Base-by-base conservation (phyloP, 352 stramenopile genomes). In the Aphanomyces invadans region DNA sequence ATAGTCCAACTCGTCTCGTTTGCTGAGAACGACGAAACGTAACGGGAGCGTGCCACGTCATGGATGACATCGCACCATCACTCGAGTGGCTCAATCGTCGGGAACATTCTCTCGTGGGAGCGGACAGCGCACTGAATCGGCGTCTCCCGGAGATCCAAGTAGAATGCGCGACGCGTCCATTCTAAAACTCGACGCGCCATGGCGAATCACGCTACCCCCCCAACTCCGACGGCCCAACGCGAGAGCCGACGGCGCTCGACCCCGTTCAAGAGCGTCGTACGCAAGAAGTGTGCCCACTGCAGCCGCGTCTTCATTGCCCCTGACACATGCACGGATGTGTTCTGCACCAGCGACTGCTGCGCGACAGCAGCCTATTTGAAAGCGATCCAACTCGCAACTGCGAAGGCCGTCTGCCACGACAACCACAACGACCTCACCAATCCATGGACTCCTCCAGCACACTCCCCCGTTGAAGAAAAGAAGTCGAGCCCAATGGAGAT, bases 311-410 rank as follows among this genome's bases (percentile, higher is more conserved):
- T 57, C 23, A 32, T 57, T 29, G 23, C 29, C 5, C 2, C 29
- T 21, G 17, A 4, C 25, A 21, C 17, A 4, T 57, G 21, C 17
- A 32, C 11, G 9, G 49, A 57, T 9, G 25, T 15, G 25, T 57
- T 33, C 29, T 57, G 49, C 49, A 39, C 49, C 10, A 57, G 49
- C 49, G 49, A 57, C 36, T 57, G 49, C 23, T 10, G 49, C 19
- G 49, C 49, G 5, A 57, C 49, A 15, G 19, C 49, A 21, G 1
- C 29, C 19, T 57, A 57, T 26, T 23, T 57, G 49, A 11, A 57
- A 15, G 11, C n/a, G 10, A 29, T 54, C 46, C 46, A 29, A 10
- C 10, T 15, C n/a, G 46, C 46, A 54, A n/a, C 26, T 15, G 46
- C 36, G 36, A 42, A 42, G 15, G 36, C 36, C 15, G 36, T 15